These are phyloP conservation scores for Boletales sp. DNA, from an alignment of 768 basidiomycete genomes.

Conservation along the genomic window DNA sequence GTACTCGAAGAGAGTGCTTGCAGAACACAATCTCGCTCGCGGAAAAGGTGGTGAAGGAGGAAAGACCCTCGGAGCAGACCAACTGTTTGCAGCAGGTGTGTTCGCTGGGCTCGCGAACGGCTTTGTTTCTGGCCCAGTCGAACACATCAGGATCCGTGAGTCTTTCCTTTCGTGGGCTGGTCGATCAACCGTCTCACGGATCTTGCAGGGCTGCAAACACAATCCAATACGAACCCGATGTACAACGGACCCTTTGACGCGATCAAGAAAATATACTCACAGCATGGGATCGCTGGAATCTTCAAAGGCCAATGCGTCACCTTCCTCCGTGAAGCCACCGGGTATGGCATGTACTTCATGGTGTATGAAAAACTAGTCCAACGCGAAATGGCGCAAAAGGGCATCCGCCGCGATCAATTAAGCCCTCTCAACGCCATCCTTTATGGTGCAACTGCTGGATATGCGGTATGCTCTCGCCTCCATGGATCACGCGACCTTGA, in stretches of 20 bases:
- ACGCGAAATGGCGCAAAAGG: conserved; percentile 72
- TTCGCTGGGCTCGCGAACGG: conserved; percentile 88
- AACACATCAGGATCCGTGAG: conserved; percentile 84
- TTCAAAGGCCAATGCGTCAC: conserved; percentile 94
- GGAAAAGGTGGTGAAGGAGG: conserved; percentile 69
- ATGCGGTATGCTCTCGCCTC: conserved; percentile 58
- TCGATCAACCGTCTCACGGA: conserved; percentile 2
- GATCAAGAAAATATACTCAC: conserved; percentile 73
- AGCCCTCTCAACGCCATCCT: conserved; percentile 73
- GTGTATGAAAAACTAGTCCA: conserved; percentile 92
- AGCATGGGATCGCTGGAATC: conserved; percentile 77
- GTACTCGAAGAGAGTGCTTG: conserved; percentile 78
- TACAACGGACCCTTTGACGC: conserved; percentile 89
- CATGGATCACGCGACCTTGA: background rate
- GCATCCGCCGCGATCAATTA: conserved; percentile 73
- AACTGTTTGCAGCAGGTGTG: conserved; percentile 76
- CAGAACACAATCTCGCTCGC: conserved; percentile 50
- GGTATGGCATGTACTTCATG: conserved; percentile 87
- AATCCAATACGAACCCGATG: conserved; percentile 68
- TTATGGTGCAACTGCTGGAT: conserved; percentile 91
- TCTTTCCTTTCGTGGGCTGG: background rate
- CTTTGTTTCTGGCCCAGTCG: conserved; percentile 92
- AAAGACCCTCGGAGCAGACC: conserved; percentile 50
- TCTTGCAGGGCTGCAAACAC: conserved; percentile 80
- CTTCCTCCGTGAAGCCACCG: conserved; percentile 74